Evolutionary conservation across 768 basidiomycete genomes (phyloP).

Genomic region (Mycena metata): DNA sequence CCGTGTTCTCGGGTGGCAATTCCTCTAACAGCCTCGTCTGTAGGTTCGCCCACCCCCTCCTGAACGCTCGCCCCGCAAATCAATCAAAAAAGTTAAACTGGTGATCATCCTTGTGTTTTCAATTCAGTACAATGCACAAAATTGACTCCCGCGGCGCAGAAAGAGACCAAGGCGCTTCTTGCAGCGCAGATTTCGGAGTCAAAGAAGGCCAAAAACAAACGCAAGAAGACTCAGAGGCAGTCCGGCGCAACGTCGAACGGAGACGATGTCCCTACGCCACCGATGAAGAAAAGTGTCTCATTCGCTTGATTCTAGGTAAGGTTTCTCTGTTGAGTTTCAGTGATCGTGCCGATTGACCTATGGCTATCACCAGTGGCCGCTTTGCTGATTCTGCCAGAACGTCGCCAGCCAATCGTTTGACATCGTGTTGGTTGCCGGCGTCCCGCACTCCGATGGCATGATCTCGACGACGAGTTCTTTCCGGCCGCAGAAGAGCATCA

Average conservation of each 20-base stretch:
- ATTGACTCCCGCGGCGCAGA: slow-evolving; percentile 25
- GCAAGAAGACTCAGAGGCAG: slow-evolving; percentile 28
- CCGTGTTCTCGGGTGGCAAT: slow-evolving; percentile 35
- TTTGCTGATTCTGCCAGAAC: slow-evolving; percentile 6
- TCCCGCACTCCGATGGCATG: slow-evolving; percentile 6
- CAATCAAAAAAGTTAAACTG: slow-evolving; percentile 53
- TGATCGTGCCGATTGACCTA: background rate
- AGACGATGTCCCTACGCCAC: slow-evolving; percentile 9
- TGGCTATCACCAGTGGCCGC: background rate
- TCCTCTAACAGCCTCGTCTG: background rate
- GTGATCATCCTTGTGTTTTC: slow-evolving; percentile 47
- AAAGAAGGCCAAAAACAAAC: slow-evolving; percentile 37
- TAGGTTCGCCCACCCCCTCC: slow-evolving; percentile 47
- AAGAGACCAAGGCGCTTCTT: slow-evolving; percentile 31
- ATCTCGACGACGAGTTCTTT: slow-evolving; percentile 8
- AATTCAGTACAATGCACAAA: background rate
- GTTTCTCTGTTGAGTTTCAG: background rate
- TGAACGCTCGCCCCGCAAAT: slow-evolving; percentile 44
- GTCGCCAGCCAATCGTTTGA: background rate
- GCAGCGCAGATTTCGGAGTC: slow-evolving; percentile 28
- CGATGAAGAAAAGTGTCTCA: slow-evolving; percentile 34
- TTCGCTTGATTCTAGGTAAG: slow-evolving; percentile 33
- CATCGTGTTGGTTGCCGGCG: slow-evolving; percentile 32
- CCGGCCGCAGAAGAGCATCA: slow-evolving; percentile 11
- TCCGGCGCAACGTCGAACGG: slow-evolving; percentile 4